Evolutionary conservation across 768 basidiomycete species (phyloP).

Genomic region (Lentinus brumalis): DNA sequence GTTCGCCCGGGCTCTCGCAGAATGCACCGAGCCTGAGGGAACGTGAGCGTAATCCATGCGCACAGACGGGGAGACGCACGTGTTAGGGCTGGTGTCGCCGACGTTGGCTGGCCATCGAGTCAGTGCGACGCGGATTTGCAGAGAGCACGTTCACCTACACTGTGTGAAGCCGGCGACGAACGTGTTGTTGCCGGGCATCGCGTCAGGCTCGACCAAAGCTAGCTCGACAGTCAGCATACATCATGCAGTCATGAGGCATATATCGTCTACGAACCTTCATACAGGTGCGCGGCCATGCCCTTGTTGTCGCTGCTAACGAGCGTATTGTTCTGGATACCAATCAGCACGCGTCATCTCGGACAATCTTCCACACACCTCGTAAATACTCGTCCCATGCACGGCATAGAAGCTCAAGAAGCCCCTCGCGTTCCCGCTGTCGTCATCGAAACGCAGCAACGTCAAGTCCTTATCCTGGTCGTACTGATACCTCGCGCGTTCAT

Average conservation of each 20-base stretch:
- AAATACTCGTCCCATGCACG: slow-evolving; percentile 81
- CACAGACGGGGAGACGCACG: slow-evolving; percentile 43
- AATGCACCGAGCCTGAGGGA: slow-evolving; percentile 61
- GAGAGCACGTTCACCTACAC: too few relatives aligned
- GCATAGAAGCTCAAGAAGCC: slow-evolving; percentile 77
- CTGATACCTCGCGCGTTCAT: slow-evolving; percentile 65
- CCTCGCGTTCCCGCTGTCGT: slow-evolving; percentile 54
- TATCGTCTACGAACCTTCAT: slow-evolving; percentile 53
- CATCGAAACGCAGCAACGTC: slow-evolving; percentile 67
- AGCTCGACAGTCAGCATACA: not conserved
- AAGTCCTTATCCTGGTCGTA: slow-evolving; percentile 77
- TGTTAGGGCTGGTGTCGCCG: slow-evolving; percentile 79
- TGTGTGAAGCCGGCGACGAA: slow-evolving; percentile 80
- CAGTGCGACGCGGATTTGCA: too few relatives aligned
- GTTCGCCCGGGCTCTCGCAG: slow-evolving; percentile 75
- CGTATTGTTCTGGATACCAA: slow-evolving; percentile 65
- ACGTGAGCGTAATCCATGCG: not conserved
- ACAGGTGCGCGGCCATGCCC: slow-evolving; percentile 82
- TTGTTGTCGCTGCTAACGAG: slow-evolving; percentile 83
- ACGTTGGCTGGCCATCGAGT: slow-evolving; percentile 80
- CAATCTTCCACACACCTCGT: slow-evolving; percentile 48
- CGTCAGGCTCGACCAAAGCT: slow-evolving; percentile 65
- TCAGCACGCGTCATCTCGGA: not conserved
- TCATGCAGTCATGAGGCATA: not conserved
- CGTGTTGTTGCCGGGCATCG: slow-evolving; percentile 67